A percentile compares a stretch with the other conserved stretches of the same genome.
Conservation (phyloP, 2,329 filamentous ascomycete species). For the Piedraia hortae region DNA sequence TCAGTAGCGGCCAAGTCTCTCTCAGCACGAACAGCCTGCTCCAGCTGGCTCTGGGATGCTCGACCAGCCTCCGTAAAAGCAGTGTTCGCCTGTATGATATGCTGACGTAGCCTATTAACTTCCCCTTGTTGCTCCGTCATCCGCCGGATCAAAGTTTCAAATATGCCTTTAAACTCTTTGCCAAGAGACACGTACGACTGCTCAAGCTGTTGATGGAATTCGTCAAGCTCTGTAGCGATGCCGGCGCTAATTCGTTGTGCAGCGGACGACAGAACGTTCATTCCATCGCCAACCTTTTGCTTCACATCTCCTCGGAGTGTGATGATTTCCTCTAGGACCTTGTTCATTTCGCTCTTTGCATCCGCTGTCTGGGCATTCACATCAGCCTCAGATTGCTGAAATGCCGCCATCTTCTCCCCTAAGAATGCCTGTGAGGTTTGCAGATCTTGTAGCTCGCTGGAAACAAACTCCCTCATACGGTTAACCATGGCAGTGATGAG, state of each 20-base stretch:
- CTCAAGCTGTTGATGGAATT: constrained; percentile 67
- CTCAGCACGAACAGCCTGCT: constrained; percentile 49
- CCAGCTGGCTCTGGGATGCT: constrained; percentile 35
- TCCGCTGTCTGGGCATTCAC: constrained; percentile 38
- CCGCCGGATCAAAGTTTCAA: constrained; percentile 52
- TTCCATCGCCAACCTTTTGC: constrained; percentile 52
- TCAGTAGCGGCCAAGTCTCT: constrained; percentile 44
- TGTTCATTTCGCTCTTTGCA: constrained; percentile 65
- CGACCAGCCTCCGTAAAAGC: constrained; percentile 41
- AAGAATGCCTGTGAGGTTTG: constrained; percentile 42
- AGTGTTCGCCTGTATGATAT: constrained; percentile 43
- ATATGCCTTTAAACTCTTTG: constrained; percentile 60
- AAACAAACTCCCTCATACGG: constrained; percentile 52
- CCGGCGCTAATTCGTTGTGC: constrained; percentile 75
- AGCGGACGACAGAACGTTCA: constrained; percentile 56
- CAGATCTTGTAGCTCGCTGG: constrained; percentile 44
- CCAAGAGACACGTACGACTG: constrained; percentile 60
- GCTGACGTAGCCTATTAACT: constrained; percentile 40
- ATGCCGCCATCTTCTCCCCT: constrained; percentile 36
- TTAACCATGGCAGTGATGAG: constrained; percentile 39
- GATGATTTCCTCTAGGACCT: constrained; percentile 77
- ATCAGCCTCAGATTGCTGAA: constrained; percentile 38
- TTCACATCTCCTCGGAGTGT: constrained; percentile 74
- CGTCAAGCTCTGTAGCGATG: constrained; percentile 57
- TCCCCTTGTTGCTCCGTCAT: constrained; percentile 52